Conservation (phyloP, 352 stramenopile genomes). For the Blastocystis sp. region DNA sequence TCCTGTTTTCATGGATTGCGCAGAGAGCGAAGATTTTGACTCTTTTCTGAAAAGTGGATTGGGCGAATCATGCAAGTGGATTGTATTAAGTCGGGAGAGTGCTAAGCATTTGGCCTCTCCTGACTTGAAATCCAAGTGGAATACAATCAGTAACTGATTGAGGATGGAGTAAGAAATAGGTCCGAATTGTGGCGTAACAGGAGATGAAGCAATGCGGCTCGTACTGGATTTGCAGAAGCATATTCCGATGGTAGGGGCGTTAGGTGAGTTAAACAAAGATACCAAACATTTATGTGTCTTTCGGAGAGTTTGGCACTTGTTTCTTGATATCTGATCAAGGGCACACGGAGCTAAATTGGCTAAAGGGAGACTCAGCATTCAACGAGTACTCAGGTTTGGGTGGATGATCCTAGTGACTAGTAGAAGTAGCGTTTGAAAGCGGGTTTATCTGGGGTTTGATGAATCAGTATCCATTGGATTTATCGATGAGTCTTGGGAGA, state of each 20-base stretch:
- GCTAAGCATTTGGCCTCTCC: neutral
- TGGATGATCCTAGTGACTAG: neutral
- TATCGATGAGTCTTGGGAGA: constrained; percentile 31
- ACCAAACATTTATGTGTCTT: neutral
- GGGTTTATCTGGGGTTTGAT: constrained; percentile 53
- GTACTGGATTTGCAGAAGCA: neutral
- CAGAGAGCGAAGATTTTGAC: neutral
- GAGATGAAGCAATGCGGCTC: neutral
- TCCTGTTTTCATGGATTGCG: constrained; percentile 21
- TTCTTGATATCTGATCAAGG: neutral
- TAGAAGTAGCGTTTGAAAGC: constrained; percentile 44
- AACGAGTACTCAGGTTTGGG: neutral
- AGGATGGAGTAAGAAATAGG: neutral
- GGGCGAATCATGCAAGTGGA: neutral
- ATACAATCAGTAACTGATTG: too few species aligned
- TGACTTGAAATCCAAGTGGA: too few species aligned
- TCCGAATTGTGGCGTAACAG: neutral
- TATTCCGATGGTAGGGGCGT: neutral
- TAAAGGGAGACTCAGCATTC: neutral
- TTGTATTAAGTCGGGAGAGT: neutral
- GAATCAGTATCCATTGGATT: constrained; percentile 50
- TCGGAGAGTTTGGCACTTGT: neutral
- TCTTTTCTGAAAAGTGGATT: neutral
- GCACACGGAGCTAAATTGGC: neutral
- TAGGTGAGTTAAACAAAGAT: neutral